phyloP scores from a whole-genome alignment of 2,329 filamentous ascomycete species.

The Diaporthe sp. region DNA sequence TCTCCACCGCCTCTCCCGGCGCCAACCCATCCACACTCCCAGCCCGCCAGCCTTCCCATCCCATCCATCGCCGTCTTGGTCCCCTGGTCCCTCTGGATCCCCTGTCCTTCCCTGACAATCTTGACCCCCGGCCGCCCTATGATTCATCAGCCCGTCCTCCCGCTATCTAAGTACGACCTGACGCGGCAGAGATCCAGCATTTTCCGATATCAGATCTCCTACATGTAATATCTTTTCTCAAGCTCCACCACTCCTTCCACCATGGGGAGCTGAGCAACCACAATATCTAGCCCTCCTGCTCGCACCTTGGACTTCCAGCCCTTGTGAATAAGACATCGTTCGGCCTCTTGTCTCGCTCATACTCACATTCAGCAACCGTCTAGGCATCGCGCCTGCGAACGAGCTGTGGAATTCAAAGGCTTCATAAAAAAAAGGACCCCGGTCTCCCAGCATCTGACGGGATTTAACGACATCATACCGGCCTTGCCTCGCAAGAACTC shows the following conservation, averaged over 20 bases:
- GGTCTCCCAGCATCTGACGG: background rate
- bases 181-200: conserved; percentile 39
- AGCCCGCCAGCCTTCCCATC: background rate
- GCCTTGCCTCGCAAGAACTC: background rate
- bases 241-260: conserved; percentile 5
- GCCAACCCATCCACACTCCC: conserved; percentile 9
- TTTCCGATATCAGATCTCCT: conserved; percentile 39
- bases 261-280: conserved; percentile 32
- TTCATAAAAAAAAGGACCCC: background rate
- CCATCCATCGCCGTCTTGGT: background rate
- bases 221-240: conserved; percentile 25
- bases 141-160: conserved; percentile 41
- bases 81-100: conserved; percentile 3
- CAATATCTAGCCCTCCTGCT: conserved; percentile 15
- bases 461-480: background rate
- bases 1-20: conserved; percentile 34
- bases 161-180: conserved; percentile 40
- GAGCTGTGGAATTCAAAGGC: conserved; percentile 1
- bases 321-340: background rate
- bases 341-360: background rate
- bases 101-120: conserved; percentile 38
- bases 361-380: conserved; percentile 25
- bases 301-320: background rate
- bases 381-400: conserved; percentile 38
- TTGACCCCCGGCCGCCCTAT: conserved; percentile 36